Evolutionary conservation across 1,139 yeast species (phyloP).

Genomic region (Groenewaldozyma auringiensis): DNA sequence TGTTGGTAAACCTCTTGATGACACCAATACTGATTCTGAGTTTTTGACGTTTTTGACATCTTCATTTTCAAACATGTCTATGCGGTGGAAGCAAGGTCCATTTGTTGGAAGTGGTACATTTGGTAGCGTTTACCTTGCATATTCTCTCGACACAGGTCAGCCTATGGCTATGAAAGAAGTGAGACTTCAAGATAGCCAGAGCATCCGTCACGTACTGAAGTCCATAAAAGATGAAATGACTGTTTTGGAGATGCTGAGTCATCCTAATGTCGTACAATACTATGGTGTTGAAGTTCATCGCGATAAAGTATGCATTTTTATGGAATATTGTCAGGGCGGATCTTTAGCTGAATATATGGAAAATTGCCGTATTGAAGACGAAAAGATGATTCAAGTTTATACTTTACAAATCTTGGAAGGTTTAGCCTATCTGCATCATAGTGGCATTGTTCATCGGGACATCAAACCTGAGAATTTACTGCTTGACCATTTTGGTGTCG

Average conservation of each 20-base stretch:
- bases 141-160: constrained; percentile 90
- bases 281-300: constrained; percentile 97
- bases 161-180: constrained; percentile 97
- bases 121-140: constrained; percentile 90
- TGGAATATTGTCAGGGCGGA: constrained; percentile 98
- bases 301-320: constrained; percentile 88
- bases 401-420: constrained; percentile 94
- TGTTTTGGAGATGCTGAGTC: constrained; percentile 86
- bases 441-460: constrained; percentile 95
- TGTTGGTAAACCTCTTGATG: constrained; percentile 86
- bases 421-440: constrained; percentile 84
- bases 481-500: constrained; percentile 84
- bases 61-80: constrained; percentile 81
- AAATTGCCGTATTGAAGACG: constrained; percentile 94
- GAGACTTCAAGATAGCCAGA: constrained; percentile 79
- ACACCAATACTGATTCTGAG: constrained; percentile 78
- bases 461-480: constrained; percentile 93
- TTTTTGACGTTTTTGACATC: constrained; percentile 81
- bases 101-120: constrained; percentile 94
- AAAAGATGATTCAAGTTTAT: constrained; percentile 83
- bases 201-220: constrained; percentile 78
- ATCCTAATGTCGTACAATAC: constrained; percentile 93
- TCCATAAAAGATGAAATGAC: constrained; percentile 95
- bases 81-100: constrained; percentile 95
- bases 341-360: constrained; percentile 75